Evolutionary conservation across 352 stramenopile genomes (phyloP).

Genomic region (Blastocystis sp.): DNA sequence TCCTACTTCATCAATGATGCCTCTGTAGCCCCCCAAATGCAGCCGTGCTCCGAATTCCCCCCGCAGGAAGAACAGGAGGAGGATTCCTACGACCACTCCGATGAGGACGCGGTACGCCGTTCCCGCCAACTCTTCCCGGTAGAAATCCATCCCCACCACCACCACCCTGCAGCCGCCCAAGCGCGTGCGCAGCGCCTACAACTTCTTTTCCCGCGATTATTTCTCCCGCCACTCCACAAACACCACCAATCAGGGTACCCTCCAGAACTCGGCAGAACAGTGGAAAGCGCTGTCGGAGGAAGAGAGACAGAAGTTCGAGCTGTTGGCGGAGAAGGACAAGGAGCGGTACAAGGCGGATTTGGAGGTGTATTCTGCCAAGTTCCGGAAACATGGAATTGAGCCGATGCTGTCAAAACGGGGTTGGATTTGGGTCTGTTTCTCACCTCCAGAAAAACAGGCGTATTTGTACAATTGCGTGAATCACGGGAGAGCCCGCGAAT

Average conservation of each 20-base stretch:
- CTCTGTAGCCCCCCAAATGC: neutral
- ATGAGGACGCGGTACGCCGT: neutral
- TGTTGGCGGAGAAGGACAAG: neutral
- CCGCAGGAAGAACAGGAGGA: neutral
- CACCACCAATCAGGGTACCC: neutral
- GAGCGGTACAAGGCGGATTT: constrained; percentile 25
- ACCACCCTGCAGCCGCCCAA: constrained; percentile 22
- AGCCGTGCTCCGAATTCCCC: neutral
- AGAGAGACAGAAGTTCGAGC: constrained; percentile 22
- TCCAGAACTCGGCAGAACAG: constrained; percentile 17
- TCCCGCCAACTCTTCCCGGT: neutral
- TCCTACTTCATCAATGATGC: neutral
- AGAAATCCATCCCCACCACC: neutral
- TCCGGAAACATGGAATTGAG: neutral
- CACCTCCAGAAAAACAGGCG: neutral
- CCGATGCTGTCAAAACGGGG: constrained; percentile 43
- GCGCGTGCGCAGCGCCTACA: constrained; percentile 57
- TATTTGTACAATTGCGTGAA: constrained; percentile 40
- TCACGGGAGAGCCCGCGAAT: neutral
- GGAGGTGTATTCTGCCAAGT: neutral
- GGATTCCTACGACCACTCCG: neutral
- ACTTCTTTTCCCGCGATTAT: constrained; percentile 59
- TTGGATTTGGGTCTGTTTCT: neutral
- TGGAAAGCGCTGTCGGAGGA: constrained; percentile 47
- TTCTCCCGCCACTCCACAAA: neutral